These are phyloP conservation scores for Coemansia sp. DNA, from an alignment of 192 early-diverging fungal genomes.

Conservation along the genomic window DNA sequence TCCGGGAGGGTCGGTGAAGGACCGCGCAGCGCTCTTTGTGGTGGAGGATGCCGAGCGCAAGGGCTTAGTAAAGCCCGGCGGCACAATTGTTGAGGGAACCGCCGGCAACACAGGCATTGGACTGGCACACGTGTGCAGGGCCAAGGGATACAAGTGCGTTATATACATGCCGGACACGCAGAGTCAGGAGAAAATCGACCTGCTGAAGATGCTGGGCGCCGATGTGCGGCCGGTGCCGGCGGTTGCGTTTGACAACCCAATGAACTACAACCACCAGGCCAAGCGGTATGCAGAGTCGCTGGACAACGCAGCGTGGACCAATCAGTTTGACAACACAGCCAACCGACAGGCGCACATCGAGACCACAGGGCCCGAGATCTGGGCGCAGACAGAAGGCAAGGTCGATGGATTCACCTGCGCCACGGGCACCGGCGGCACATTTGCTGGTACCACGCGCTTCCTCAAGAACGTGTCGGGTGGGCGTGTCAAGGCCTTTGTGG, in stretches of 20 bases:
- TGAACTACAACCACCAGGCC: slow-evolving; percentile 96
- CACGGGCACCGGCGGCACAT: slow-evolving; percentile 90
- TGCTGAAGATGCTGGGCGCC: slow-evolving; percentile 89
- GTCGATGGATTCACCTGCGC: slow-evolving; percentile 91
- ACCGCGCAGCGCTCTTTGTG: slow-evolving; percentile 91
- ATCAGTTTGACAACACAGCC: slow-evolving; percentile 94
- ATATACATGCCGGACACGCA: slow-evolving; percentile 99
- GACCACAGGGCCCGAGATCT: slow-evolving; percentile 96
- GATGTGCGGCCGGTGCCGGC: slow-evolving; percentile 93
- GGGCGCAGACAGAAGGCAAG: slow-evolving; percentile 75
- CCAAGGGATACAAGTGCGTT: slow-evolving; percentile 92
- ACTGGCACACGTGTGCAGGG: slow-evolving; percentile 88
- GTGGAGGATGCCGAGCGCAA: slow-evolving; percentile 91
- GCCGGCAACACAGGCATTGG: slow-evolving; percentile 96
- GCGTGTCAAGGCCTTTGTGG: slow-evolving; percentile 76
- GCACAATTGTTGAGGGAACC: slow-evolving; percentile 87
- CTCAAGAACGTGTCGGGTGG: slow-evolving; percentile 74
- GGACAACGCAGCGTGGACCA: slow-evolving; percentile 91
- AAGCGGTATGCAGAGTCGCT: slow-evolving; percentile 73
- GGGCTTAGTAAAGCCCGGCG: slow-evolving; percentile 82
- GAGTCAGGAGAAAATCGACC: slow-evolving; percentile 92
- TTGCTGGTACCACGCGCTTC: slow-evolving; percentile 81
- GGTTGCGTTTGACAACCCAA: slow-evolving; percentile 85
- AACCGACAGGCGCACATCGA: slow-evolving; percentile 92
- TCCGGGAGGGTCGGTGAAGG: slow-evolving; percentile 95